These are phyloP conservation scores for Ilex asprella DNA, from an alignment of 257 asterid genomes.

Conservation along the genomic window DNA sequence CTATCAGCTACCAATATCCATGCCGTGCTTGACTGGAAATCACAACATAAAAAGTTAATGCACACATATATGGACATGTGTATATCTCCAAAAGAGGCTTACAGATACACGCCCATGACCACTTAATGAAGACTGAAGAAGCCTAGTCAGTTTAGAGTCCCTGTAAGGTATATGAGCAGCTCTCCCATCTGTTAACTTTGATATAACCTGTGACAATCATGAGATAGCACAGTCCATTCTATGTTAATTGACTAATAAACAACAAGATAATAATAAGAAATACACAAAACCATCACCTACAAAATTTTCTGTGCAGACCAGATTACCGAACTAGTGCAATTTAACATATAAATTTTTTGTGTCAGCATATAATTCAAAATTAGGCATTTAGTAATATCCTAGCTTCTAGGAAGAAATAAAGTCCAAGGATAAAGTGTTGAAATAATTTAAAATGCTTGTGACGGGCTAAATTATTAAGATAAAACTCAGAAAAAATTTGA, in stretches of 20 bases:
- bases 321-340: too few relatives aligned
- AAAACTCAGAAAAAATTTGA: too few relatives aligned
- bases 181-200: constrained; percentile 89
- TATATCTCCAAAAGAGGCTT: constrained; percentile 30
- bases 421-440: too few relatives aligned
- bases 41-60: too few relatives aligned
- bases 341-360: too few relatives aligned
- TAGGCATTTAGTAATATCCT: too few relatives aligned
- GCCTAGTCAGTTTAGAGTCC: constrained; percentile 96
- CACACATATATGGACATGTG: background rate
- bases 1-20: background rate
- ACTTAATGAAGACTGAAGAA: constrained; percentile 94
- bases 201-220: constrained; percentile 66
- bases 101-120: constrained; percentile 99
- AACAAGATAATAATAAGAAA: background rate
- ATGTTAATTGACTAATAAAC: background rate
- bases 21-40: too few relatives aligned
- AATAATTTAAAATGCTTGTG: too few relatives aligned
- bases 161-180: constrained; percentile 87
- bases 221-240: constrained; percentile 7
- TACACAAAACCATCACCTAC: background rate
- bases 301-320: background rate
- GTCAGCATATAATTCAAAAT: too few relatives aligned
- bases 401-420: too few relatives aligned
- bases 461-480: too few relatives aligned